Evolutionary conservation across 768 basidiomycete genomes (phyloP).

Genomic region (Plicaturopsis crispa): DNA sequence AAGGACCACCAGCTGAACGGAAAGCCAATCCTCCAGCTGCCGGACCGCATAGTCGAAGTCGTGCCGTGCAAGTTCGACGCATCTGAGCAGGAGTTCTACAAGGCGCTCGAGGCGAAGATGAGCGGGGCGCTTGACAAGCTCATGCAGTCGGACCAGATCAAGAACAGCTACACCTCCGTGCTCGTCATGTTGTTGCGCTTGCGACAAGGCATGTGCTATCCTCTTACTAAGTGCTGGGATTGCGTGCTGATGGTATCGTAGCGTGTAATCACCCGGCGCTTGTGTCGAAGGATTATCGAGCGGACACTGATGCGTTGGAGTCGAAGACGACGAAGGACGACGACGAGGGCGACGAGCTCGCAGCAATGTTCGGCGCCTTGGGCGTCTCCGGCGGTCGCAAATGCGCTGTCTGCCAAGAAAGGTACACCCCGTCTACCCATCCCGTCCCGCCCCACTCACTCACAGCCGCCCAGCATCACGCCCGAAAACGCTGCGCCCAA

Average conservation of each 20-base stretch:
- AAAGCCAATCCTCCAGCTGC: slow-evolving; percentile 75
- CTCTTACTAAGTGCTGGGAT: too few species aligned
- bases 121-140: slow-evolving; percentile 60
- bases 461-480: slow-evolving; percentile 24
- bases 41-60: slow-evolving; percentile 61
- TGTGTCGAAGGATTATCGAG: slow-evolving; percentile 67
- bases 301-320: slow-evolving; percentile 73
- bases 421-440: slow-evolving; percentile 36
- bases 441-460: not conserved
- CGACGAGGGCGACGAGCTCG: slow-evolving; percentile 66
- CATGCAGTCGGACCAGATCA: slow-evolving; percentile 40
- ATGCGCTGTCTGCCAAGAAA: slow-evolving; percentile 70
- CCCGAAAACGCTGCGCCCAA: slow-evolving; percentile 28
- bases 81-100: slow-evolving; percentile 77
- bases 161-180: slow-evolving; percentile 60
- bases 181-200: slow-evolving; percentile 70
- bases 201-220: slow-evolving; percentile 79
- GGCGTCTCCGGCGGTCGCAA: slow-evolving; percentile 51
- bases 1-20: slow-evolving; percentile 74
- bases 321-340: slow-evolving; percentile 32
- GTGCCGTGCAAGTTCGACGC: slow-evolving; percentile 72
- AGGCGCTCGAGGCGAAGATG: slow-evolving; percentile 61
- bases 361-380: slow-evolving; percentile 62
- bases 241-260: too few species aligned
- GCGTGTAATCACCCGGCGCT: slow-evolving; percentile 89